A percentile compares a stretch with the other conserved stretches of the same genome.
Evolutionary conservation across 2,329 filamentous ascomycete species (phyloP).

Genomic region (Xenosphaeropsis pyriputrescens): DNA sequence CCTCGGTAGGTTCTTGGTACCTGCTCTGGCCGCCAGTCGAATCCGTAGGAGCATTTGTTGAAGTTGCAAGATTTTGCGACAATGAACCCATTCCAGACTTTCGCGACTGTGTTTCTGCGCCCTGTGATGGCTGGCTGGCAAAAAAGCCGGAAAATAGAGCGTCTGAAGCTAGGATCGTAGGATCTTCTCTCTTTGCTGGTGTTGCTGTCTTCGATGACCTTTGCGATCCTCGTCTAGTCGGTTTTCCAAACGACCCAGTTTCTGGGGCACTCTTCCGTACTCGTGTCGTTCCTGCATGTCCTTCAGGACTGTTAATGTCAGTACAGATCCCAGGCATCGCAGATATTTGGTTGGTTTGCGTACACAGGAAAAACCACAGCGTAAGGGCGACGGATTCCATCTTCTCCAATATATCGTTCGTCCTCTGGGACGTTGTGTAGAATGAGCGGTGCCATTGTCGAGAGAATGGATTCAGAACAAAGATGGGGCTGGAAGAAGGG

Average conservation of each 20-base stretch:
- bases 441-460: slow-evolving; percentile 45
- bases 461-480: too few species aligned
- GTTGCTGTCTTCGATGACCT: slow-evolving; percentile 46
- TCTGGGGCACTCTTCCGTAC: slow-evolving; percentile 39
- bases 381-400: slow-evolving; percentile 50
- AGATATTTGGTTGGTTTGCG: slow-evolving; percentile 11
- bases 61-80: slow-evolving; percentile 17
- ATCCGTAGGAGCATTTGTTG: background rate
- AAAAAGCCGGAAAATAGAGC: slow-evolving; percentile 46
- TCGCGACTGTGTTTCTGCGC: slow-evolving; percentile 16
- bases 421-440: slow-evolving; percentile 56
- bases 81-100: slow-evolving; percentile 15
- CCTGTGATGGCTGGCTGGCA: slow-evolving; percentile 21
- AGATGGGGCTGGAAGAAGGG: too few species aligned
- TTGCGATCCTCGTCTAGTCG: slow-evolving; percentile 45
- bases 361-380: slow-evolving; percentile 53
- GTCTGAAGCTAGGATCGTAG: slow-evolving; percentile 45
- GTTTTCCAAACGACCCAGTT: slow-evolving; percentile 51
- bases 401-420: slow-evolving; percentile 50
- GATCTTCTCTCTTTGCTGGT: slow-evolving; percentile 39
- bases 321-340: slow-evolving; percentile 3
- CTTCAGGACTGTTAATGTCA: slow-evolving; percentile 30
- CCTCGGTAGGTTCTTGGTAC: slow-evolving; percentile 51
- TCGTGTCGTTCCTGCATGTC: slow-evolving; percentile 30
- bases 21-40: slow-evolving; percentile 6